A percentile compares a stretch with the other conserved stretches of the same genome.
Conservation (phyloP, 768 basidiomycete species). For the Mycena galericulata region DNA sequence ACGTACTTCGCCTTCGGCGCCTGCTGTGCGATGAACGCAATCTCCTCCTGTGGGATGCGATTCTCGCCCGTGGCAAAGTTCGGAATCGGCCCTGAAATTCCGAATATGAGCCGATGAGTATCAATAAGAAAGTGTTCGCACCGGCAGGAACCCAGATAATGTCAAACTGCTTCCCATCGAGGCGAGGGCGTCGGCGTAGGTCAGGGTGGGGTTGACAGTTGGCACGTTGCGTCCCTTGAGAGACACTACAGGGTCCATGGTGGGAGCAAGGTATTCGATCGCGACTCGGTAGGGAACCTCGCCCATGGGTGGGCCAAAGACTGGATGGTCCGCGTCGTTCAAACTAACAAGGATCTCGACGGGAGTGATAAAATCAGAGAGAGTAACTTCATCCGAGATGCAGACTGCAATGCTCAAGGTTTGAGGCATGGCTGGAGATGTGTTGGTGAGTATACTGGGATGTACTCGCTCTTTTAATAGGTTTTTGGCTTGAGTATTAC, state of each 20-base stretch:
- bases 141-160: conserved; percentile 31
- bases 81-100: conserved; percentile 18
- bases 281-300: conserved; percentile 22
- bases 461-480: too few relatives aligned
- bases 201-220: conserved; percentile 30
- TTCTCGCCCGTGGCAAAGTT: neutral
- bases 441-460: too few relatives aligned
- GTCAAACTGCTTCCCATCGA: conserved; percentile 30
- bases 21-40: conserved; percentile 43
- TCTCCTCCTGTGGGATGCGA: conserved; percentile 20
- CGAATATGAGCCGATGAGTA: too few relatives aligned
- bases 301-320: conserved; percentile 7
- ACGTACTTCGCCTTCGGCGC: conserved; percentile 46
- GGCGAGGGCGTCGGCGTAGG: conserved; percentile 24
- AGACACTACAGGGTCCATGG: conserved; percentile 25
- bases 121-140: neutral
- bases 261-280: conserved; percentile 29
- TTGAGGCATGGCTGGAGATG: conserved; percentile 7
- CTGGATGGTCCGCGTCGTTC: conserved; percentile 24
- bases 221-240: neutral
- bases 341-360: conserved; percentile 27
- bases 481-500: too few relatives aligned
- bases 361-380: conserved; percentile 32
- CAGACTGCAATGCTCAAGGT: conserved; percentile 31
- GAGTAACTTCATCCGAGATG: conserved; percentile 29